Base-by-base conservation (phyloP, 345 rosid species). In the Kandelia obovata region DNA sequence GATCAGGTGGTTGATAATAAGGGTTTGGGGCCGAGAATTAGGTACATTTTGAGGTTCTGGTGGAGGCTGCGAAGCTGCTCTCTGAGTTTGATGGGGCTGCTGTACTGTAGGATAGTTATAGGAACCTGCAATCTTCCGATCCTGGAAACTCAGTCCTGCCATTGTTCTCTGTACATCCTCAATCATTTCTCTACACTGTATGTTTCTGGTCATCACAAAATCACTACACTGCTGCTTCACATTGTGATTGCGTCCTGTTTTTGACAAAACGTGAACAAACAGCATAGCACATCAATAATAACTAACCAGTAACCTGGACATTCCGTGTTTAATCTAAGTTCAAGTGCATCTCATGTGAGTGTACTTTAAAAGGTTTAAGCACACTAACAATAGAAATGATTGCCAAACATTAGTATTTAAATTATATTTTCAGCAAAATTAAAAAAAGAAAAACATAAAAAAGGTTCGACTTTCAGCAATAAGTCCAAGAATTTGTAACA, bases 191-290 rank as follows among this genome's bases (percentile, higher is more conserved):
- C 89, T 89, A 75, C 99, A 90, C 73, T 95, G 99, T 71, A 92
- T 95, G 82, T 81, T 90, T 81, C 99, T 86, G 53, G 99, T 95
- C 98, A 95, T 90, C 72, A 85, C 92, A 83, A 88, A 95, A 80
- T 95, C 99, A 71, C 94, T 95, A 83, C 96, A 90, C 70, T 95
- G 98, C 84, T 90, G 99, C 88, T 95, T 92, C 71, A 95, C 75
- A 69, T 92, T 95, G 90, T 87, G 80, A 95, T 87, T 58, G 99
- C 99, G 39, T 95, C 99, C 99, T 95, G 85, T 80, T 65, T 37
- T 37, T 64, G 67, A 51, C 32, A 43, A 43, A 43, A 17, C 46
- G 1, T 43, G 13, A 13, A 43, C 49, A 43, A 39, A 43, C 4
- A 0, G 49, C 19, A 43, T 11, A 43, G 49, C 49, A 43, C 49